phyloP scores from a whole-genome alignment of 768 basidiomycete species.

The Mycena vulgaris region DNA sequence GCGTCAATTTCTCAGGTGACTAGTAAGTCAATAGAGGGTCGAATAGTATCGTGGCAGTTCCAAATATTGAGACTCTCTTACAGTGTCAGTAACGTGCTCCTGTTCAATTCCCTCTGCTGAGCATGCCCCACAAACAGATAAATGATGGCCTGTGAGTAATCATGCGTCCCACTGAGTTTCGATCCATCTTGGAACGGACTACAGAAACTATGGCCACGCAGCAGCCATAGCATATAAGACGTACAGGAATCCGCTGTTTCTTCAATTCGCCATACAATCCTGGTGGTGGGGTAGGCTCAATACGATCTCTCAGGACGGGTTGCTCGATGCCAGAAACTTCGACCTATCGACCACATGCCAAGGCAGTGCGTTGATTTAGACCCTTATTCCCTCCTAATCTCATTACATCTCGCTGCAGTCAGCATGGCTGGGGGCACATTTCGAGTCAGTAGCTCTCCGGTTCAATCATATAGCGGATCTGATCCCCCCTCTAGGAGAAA shows the following conservation, averaged over 20 bases:
- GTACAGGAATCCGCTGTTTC: constrained; percentile 7
- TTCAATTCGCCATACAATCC: constrained; percentile 9
- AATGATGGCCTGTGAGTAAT: background rate
- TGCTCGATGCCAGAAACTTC: background rate
- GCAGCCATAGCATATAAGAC: constrained; percentile 1
- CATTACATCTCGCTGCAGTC: background rate
- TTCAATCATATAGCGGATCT: background rate
- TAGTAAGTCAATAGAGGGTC: too few relatives aligned
- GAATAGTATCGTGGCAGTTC: too few relatives aligned
- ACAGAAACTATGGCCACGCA: constrained; percentile 5
- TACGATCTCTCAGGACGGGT: background rate
- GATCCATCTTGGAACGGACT: too few relatives aligned
- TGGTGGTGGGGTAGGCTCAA: constrained; percentile 10
- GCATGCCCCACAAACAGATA: too few relatives aligned
- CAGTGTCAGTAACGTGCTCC: too few relatives aligned
- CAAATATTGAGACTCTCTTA: too few relatives aligned
- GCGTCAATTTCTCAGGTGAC: too few relatives aligned
- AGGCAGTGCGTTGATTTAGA: background rate
- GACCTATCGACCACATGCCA: background rate
- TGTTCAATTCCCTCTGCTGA: too few relatives aligned
- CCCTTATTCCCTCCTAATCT: background rate
- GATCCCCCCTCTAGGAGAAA: background rate
- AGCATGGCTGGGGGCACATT: background rate
- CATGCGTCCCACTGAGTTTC: too few relatives aligned
- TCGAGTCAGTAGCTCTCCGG: background rate